Conservation (phyloP, 495 filamentous ascomycete genomes). For the Durotheca rogersii region DNA sequence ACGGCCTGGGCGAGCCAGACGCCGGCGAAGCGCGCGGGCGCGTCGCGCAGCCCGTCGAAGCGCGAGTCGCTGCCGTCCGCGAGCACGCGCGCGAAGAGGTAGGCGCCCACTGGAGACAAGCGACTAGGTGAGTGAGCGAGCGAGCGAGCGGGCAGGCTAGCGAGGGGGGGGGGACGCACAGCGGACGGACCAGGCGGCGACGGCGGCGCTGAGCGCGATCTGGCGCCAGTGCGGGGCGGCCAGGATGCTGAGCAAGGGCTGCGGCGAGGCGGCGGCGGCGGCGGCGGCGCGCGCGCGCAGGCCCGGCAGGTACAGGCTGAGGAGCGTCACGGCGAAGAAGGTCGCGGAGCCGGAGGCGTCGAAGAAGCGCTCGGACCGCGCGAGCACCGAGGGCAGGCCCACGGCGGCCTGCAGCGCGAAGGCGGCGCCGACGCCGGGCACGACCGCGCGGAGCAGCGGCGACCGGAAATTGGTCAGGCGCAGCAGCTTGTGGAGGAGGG, state of each 20-base stretch:
- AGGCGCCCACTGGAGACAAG: constrained; percentile 54
- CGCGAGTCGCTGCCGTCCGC: constrained; percentile 58
- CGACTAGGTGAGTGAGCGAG: constrained; percentile 4
- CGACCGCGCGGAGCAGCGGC: constrained; percentile 59
- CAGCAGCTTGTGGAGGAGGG: constrained; percentile 51
- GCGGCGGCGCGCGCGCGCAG: constrained; percentile 52
- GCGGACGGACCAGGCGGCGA: constrained; percentile 58
- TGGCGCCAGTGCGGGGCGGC: constrained; percentile 61
- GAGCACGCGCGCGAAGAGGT: constrained; percentile 58
- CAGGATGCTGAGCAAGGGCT: constrained; percentile 50
- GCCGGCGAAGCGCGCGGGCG: constrained; percentile 52
- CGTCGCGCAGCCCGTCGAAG: constrained; percentile 60
- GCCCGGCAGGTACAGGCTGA: constrained; percentile 60
- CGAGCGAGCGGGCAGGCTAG: background rate
- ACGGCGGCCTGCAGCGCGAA: constrained; percentile 56
- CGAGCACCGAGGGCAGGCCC: constrained; percentile 59
- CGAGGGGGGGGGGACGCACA: constrained; percentile 39
- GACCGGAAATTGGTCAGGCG: constrained; percentile 56
- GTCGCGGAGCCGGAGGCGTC: constrained; percentile 64
- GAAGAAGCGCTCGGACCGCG: constrained; percentile 62
- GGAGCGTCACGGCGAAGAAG: constrained; percentile 56
- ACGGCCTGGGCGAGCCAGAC: constrained; percentile 61
- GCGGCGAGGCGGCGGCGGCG: constrained; percentile 37
- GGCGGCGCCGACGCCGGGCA: constrained; percentile 58
- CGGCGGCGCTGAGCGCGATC: constrained; percentile 56